These are phyloP conservation scores for Neurospora crassa DNA, from an alignment of 2,329 filamentous ascomycete species.

Conservation along the genomic window DNA sequence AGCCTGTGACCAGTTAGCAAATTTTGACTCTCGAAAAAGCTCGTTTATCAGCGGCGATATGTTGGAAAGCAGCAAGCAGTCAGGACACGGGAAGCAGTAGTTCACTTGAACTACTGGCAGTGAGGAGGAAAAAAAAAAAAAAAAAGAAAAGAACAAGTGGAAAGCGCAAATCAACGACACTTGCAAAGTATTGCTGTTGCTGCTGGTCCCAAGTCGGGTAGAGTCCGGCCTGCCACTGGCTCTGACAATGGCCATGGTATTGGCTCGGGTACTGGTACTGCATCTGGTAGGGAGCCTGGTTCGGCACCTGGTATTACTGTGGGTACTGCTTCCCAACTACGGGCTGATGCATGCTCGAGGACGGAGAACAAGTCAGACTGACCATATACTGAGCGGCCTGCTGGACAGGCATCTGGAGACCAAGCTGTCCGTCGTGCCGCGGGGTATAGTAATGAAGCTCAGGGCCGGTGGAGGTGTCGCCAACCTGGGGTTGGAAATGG, in stretches of 20 bases:
- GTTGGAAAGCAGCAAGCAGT: neutral
- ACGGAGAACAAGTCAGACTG: constrained; percentile 1
- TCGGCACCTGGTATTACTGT: neutral
- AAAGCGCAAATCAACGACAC: neutral
- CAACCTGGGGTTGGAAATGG: constrained; percentile 49
- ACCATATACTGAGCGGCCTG: constrained; percentile 2
- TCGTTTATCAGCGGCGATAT: neutral
- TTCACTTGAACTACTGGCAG: neutral
- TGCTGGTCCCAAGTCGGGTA: neutral
- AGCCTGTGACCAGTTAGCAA: constrained; percentile 13
- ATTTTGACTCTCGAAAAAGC: neutral
- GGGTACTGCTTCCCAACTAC: neutral
- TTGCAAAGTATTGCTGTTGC: neutral
- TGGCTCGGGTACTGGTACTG: neutral
- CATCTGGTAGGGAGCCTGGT: neutral
- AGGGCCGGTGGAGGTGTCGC: constrained; percentile 46
- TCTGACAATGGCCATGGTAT: neutral
- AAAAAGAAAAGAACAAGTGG: neutral
- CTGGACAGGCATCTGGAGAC: neutral
- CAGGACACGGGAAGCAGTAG: neutral
- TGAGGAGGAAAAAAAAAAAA: neutral
- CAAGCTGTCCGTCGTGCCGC: constrained; percentile 32
- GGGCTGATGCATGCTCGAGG: neutral
- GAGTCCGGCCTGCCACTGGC: neutral
- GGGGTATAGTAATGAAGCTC: constrained; percentile 47